Evolutionary conservation across 2,329 filamentous ascomycete species (phyloP), one percentile per base, ranked within the genome.

Genomic region (Raffaelea albimanens): DNA sequence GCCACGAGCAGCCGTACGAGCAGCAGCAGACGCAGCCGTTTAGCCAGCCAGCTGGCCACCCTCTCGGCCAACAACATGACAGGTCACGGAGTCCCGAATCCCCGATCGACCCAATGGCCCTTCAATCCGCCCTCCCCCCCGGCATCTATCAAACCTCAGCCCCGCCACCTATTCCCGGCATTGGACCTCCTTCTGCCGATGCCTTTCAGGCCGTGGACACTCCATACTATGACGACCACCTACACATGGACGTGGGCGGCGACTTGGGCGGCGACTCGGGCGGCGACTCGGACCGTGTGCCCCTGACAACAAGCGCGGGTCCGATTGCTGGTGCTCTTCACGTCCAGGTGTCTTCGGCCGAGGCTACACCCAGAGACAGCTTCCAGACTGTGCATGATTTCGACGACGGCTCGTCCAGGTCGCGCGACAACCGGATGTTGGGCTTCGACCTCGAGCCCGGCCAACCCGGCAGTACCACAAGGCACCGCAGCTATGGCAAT

Each of bases 371-470:
- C 29, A 67, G 72, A 49, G 70, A 77, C 52, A 80, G 80, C 53
- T 78, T 79, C 49, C 75, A 78, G 59, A 78, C 74, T 0, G 67
- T 77, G 18, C 72, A 70, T 1, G 72, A 75, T 49, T 52, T 76
- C 58, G 76, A 73, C 48, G 80, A 77, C 58, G 75, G 75, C 51
- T 71, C 77, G 4, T 68, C 71, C 11, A 65, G 68, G 36, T 58
- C 63, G 14, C 67, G 70, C 38, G 71, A 73, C 48, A 66, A 65
- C 29, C 79, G 61, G 67, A 83, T 69, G 73, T 78, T 59, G 63
- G 79, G 60, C 3, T 67, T 67, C 34, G 69, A 70, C 36, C 57
- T 83, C 42, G 86, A 91, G 63, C 71, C 73, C 43, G 77, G 75
- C 5, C 63, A 71, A 40, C 62, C 72, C 7, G 63, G 69, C 42